phyloP scores from a whole-genome alignment of 129 eudicot species.

The Heracleum sosnowskyi region DNA sequence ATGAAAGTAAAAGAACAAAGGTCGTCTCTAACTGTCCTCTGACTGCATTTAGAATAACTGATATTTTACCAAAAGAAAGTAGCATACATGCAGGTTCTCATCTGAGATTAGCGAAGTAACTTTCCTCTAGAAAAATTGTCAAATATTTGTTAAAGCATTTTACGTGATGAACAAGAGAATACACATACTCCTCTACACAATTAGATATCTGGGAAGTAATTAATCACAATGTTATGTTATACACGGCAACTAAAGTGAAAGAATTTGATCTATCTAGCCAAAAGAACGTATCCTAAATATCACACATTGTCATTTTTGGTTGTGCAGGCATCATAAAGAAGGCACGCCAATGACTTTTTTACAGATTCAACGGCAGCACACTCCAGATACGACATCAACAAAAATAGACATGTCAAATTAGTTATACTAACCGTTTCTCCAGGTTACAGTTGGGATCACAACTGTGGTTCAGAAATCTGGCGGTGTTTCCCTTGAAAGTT shows the following conservation, averaged over 20 bases:
- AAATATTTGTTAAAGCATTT: too few species aligned
- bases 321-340: neutral
- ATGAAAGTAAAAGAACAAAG: neutral
- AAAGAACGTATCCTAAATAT: too few species aligned
- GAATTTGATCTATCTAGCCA: too few species aligned
- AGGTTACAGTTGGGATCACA: conserved; percentile 85
- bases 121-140: too few species aligned
- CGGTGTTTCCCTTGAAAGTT: conserved; percentile 66
- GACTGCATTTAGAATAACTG: neutral
- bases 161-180: too few species aligned
- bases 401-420: neutral
- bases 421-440: conserved; percentile 68
- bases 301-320: too few species aligned
- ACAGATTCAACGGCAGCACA: neutral
- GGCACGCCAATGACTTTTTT: neutral
- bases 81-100: too few species aligned
- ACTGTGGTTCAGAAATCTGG: conserved; percentile 88
- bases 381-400: neutral
- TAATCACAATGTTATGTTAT: too few species aligned
- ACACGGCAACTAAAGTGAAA: too few species aligned
- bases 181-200: too few species aligned
- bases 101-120: too few species aligned
- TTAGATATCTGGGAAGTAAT: too few species aligned
- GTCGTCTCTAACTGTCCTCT: neutral
- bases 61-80: neutral